These are phyloP conservation scores for Porogramme epimiltina DNA, from an alignment of 1,284 basidiomycete species.

Conservation along the genomic window DNA sequence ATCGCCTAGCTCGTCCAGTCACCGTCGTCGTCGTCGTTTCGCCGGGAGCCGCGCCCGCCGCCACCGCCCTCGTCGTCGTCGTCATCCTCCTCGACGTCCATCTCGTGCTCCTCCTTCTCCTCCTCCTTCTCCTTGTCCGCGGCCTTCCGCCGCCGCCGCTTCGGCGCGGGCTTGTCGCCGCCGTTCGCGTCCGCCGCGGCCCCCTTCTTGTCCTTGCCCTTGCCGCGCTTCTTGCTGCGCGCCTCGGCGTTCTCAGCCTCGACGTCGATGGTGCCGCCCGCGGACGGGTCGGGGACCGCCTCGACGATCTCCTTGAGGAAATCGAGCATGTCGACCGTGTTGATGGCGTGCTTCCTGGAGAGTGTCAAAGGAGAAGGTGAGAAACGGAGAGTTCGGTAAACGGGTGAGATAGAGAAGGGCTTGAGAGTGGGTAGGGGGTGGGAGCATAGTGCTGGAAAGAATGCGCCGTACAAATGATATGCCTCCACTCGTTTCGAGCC, in stretches of 20 bases:
- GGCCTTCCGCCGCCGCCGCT: constrained; percentile 34
- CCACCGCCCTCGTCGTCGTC: constrained; percentile 1
- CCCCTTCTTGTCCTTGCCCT: constrained; percentile 52
- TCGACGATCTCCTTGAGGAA: constrained; percentile 97
- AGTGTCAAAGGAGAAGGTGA: not conserved
- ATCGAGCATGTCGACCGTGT: constrained; percentile 89
- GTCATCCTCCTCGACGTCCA: constrained; percentile 4
- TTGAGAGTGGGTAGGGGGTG: not conserved
- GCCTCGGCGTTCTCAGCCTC: constrained; percentile 58
- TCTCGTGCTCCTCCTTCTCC: constrained; percentile 8
- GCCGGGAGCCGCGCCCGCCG: not conserved
- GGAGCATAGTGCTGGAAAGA: constrained; percentile 1
- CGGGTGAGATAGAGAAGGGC: not conserved
- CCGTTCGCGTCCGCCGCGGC: constrained; percentile 27
- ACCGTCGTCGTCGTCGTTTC: constrained; percentile 11
- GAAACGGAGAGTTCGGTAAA: not conserved
- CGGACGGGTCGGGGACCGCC: constrained; percentile 85
- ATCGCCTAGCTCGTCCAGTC: constrained; percentile 5
- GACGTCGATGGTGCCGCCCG: constrained; percentile 74
- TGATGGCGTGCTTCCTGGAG: constrained; percentile 89
- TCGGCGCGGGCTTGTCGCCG: constrained; percentile 29
- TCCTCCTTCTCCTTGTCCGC: constrained; percentile 31
- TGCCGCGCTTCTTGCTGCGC: constrained; percentile 57
- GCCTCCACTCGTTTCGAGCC: constrained; percentile 92
- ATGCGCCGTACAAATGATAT: constrained; percentile 84